phyloP scores from a whole-genome alignment of 2,329 filamentous ascomycete species.

The Thelonectria rubi region DNA sequence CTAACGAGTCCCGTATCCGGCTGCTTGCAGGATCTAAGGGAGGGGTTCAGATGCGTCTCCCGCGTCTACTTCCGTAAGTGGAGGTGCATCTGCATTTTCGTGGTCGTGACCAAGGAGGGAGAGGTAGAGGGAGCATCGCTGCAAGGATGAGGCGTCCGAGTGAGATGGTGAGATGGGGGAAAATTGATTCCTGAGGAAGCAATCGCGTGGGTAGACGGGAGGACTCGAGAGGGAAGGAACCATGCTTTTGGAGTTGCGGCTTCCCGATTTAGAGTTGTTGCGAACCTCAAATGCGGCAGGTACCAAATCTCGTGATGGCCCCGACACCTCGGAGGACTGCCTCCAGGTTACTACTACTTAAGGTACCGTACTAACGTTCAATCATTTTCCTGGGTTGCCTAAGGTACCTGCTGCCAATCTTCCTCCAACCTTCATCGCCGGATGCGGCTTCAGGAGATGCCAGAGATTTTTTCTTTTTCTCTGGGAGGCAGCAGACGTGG shows the following conservation, averaged over 20 bases:
- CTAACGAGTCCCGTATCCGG: constrained; percentile 35
- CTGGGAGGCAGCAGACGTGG: no score
- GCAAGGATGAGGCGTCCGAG: neutral
- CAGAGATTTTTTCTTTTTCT: no score
- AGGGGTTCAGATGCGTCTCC: constrained; percentile 8
- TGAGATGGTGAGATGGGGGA: neutral
- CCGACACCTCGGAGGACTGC: no score
- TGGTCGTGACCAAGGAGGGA: neutral
- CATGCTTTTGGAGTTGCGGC: neutral
- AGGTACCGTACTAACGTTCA: no score
- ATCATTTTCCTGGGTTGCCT: neutral
- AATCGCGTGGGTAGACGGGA: neutral
- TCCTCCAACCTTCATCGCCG: neutral
- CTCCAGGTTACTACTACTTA: no score
- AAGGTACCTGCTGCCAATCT: neutral
- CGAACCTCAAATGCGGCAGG: constrained; percentile 14
- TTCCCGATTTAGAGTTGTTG: constrained; percentile 24
- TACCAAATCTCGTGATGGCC: constrained; percentile 15
- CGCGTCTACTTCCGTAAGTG: constrained; percentile 17
- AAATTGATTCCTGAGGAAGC: constrained; percentile 4
- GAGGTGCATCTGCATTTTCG: constrained; percentile 5
- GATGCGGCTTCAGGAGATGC: neutral
- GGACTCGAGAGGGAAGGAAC: neutral
- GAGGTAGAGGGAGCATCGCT: no score
- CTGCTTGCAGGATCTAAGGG: constrained; percentile 28